These are phyloP conservation scores for Chrysanthemum seticuspe DNA, from an alignment of 129 eudicot genomes.

Conservation along the genomic window DNA sequence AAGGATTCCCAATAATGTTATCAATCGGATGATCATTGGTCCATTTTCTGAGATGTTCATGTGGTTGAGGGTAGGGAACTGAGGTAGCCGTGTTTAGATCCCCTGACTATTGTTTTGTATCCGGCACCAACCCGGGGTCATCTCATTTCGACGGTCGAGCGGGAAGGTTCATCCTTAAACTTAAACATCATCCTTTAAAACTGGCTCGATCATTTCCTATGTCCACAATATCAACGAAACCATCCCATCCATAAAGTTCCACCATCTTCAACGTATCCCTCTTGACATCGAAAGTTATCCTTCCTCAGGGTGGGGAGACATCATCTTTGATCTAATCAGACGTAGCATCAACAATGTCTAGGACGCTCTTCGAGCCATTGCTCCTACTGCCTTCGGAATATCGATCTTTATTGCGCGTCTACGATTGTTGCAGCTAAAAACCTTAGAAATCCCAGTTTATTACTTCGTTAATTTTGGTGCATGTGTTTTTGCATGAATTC, in stretches of 20 bases:
- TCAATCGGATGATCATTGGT: too few species aligned
- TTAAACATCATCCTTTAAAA: conserved; percentile 22
- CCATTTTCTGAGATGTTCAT: too few species aligned
- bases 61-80: too few species aligned
- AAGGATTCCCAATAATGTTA: too few species aligned
- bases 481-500: conserved; percentile 10
- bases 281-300: conserved; percentile 24
- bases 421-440: conserved; percentile 13
- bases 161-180: too few species aligned
- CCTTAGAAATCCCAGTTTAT: conserved; percentile 36
- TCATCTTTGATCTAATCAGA: conserved; percentile 23
- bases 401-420: conserved; percentile 45
- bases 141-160: too few species aligned
- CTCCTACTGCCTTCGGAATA: conserved; percentile 25
- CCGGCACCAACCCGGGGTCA: too few species aligned
- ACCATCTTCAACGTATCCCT: conserved; percentile 35
- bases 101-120: too few species aligned
- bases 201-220: conserved; percentile 41
- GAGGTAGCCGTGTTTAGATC: too few species aligned
- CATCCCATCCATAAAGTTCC: conserved; percentile 53
- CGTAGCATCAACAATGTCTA: conserved; percentile 31
- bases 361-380: conserved; percentile 25
- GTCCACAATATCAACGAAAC: conserved; percentile 39
- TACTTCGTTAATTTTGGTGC: conserved; percentile 44
- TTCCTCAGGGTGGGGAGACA: conserved; percentile 15